These are phyloP conservation scores for Pichia sp. DNA, from an alignment of 1,139 yeast genomes.

Conservation along the genomic window DNA sequence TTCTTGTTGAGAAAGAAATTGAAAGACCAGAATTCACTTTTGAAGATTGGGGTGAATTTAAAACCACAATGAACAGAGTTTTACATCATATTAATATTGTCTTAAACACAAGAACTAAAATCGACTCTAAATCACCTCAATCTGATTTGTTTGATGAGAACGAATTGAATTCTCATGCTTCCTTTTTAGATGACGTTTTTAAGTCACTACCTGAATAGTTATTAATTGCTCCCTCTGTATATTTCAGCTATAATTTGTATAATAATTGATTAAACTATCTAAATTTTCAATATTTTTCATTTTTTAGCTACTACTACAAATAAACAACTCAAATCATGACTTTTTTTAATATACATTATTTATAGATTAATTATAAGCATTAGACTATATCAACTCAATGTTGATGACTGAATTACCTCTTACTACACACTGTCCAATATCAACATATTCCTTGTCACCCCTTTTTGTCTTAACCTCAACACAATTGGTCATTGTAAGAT, in stretches of 20 bases:
- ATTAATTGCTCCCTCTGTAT: not conserved
- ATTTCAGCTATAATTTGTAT: too few species aligned
- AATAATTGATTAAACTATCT: not conserved
- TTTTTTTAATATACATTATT: too few species aligned
- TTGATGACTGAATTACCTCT: conserved; percentile 29
- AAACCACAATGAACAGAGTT: conserved; percentile 21
- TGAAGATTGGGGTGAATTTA: conserved; percentile 23
- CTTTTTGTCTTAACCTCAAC: conserved; percentile 19
- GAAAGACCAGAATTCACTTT: conserved; percentile 3
- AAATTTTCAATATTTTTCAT: not conserved
- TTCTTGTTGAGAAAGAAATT: conserved; percentile 13
- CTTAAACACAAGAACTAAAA: conserved; percentile 13
- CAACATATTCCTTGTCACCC: conserved; percentile 13
- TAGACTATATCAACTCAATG: conserved; percentile 22
- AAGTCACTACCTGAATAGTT: not conserved
- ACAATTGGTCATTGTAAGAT: conserved; percentile 26
- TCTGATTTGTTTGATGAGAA: conserved; percentile 2
- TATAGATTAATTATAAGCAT: too few species aligned
- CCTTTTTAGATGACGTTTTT: not conserved
- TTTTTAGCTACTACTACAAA: too few species aligned
- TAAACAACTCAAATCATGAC: too few species aligned
- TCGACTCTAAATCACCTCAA: conserved; percentile 4
- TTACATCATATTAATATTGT: conserved; percentile 17
- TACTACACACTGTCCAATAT: conserved; percentile 27
- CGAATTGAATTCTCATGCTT: conserved; percentile 3